These are phyloP conservation scores for Begonia fuchsioides DNA, from an alignment of 306 rosid genomes.

Conservation along the genomic window DNA sequence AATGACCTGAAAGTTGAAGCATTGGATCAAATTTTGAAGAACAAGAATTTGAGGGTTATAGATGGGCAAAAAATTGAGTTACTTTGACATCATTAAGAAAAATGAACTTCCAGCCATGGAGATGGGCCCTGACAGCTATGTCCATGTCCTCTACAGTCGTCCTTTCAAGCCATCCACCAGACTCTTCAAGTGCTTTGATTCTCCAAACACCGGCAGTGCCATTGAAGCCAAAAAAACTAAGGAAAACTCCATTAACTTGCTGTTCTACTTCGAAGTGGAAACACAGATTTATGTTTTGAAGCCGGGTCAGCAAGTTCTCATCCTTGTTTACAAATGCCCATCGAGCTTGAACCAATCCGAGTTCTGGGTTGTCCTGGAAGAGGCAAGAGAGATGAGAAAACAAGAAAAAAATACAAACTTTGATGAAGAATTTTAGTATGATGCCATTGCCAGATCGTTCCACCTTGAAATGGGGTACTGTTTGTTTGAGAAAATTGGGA, in stretches of 20 bases:
- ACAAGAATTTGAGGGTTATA: too few species aligned
- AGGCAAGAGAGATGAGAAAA: not conserved
- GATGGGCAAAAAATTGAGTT: too few species aligned
- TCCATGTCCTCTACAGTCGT: slow-evolving; percentile 99
- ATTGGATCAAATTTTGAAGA: too few species aligned
- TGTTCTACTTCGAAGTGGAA: slow-evolving; percentile 99
- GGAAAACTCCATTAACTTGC: slow-evolving; percentile 84
- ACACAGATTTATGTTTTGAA: slow-evolving; percentile 86
- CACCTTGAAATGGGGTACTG: slow-evolving; percentile 92
- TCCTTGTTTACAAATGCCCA: slow-evolving; percentile 95
- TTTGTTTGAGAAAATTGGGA: slow-evolving; percentile 75
- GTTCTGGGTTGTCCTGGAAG: slow-evolving; percentile 71
- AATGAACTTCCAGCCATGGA: slow-evolving; percentile 88
- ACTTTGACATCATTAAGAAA: slow-evolving; percentile 86
- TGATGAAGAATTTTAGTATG: not conserved
- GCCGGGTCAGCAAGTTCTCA: slow-evolving; percentile 86
- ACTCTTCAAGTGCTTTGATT: slow-evolving; percentile 79
- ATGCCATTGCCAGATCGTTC: not conserved
- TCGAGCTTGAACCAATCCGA: slow-evolving; percentile 93
- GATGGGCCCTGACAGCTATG: slow-evolving; percentile 88
- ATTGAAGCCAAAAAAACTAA: slow-evolving; percentile 93
- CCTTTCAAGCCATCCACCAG: slow-evolving; percentile 97
- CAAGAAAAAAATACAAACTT: not conserved
- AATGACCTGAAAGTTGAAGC: slow-evolving; percentile 8
- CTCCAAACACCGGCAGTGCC: slow-evolving; percentile 99